Evolutionary conservation across 352 stramenopile genomes (phyloP).

Genomic region (Sclerospora graminicola): DNA sequence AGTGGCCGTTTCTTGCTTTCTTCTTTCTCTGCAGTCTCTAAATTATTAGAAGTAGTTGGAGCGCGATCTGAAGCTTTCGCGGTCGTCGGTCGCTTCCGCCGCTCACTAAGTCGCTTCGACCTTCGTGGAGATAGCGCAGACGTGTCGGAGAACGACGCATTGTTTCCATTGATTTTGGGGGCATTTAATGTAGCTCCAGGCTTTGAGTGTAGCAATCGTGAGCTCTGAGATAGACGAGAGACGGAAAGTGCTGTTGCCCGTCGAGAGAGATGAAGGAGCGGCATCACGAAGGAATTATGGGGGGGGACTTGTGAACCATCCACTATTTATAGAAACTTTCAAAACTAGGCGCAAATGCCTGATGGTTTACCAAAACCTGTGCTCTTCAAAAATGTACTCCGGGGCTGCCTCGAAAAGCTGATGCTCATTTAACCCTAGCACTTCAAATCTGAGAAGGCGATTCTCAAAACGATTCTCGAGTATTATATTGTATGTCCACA

Average conservation of each 20-base stretch:
- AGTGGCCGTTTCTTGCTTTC: slow-evolving; percentile 34
- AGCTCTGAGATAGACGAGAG: slow-evolving; percentile 4
- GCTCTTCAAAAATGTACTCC: too few relatives aligned
- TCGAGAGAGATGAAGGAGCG: slow-evolving; percentile 16
- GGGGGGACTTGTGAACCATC: background rate
- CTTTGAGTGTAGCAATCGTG: slow-evolving; percentile 11
- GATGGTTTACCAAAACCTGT: too few relatives aligned
- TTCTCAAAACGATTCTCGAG: too few relatives aligned
- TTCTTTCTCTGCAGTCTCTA: slow-evolving; percentile 10
- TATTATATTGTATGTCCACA: too few relatives aligned
- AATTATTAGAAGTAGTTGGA: background rate
- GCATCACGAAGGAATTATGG: slow-evolving; percentile 6
- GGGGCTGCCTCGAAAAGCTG: too few relatives aligned
- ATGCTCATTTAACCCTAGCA: too few relatives aligned
- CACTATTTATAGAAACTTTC: too few relatives aligned
- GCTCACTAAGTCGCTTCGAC: slow-evolving; percentile 16
- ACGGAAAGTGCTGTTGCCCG: slow-evolving; percentile 1
- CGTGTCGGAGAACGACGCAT: background rate
- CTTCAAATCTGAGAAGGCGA: too few relatives aligned
- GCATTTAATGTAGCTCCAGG: slow-evolving; percentile 9
- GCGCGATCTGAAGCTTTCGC: slow-evolving; percentile 1
- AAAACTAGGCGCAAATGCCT: too few relatives aligned
- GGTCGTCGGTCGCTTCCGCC: slow-evolving; percentile 14
- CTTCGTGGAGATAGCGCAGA: slow-evolving; percentile 3
- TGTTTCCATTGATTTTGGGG: slow-evolving; percentile 12